phyloP scores from a whole-genome alignment of 345 rosid species.

The Cardamine occulta region DNA sequence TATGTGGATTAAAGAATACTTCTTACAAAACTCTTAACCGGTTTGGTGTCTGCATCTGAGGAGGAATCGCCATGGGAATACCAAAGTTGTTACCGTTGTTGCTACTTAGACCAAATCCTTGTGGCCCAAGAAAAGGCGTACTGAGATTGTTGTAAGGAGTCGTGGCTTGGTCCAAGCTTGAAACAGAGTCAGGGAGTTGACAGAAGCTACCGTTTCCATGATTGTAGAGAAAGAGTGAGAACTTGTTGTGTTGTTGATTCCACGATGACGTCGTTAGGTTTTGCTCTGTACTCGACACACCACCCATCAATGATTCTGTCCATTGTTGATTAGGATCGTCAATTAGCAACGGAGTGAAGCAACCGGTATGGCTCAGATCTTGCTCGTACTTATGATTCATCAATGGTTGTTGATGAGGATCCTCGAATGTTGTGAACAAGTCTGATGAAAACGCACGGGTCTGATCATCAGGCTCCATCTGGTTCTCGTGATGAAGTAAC shows the following conservation, averaged over 20 bases:
- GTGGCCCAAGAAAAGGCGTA: neutral
- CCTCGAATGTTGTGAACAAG: neutral
- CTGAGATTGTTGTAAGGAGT: neutral
- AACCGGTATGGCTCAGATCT: neutral
- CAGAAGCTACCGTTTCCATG: neutral
- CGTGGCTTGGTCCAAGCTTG: neutral
- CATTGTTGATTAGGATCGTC: neutral
- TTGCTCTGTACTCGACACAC: neutral
- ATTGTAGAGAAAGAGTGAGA: neutral
- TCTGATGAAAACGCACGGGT: neutral
- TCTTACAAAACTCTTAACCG: neutral
- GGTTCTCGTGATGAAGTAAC: neutral
- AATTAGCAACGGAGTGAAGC: neutral
- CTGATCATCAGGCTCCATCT: neutral
- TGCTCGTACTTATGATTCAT: neutral
- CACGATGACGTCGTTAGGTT: neutral
- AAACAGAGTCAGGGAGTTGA: neutral
- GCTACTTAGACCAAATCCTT: neutral
- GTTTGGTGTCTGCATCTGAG: no score
- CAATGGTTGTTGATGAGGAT: neutral
- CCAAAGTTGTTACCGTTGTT: neutral
- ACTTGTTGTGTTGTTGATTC: neutral
- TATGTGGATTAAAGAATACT: neutral
- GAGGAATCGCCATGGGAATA: neutral
- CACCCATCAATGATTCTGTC: conserved; percentile 2